A percentile compares a stretch with the other conserved stretches of the same genome.
Conservation (phyloP, 768 basidiomycete genomes). For the Mycena amicta region DNA sequence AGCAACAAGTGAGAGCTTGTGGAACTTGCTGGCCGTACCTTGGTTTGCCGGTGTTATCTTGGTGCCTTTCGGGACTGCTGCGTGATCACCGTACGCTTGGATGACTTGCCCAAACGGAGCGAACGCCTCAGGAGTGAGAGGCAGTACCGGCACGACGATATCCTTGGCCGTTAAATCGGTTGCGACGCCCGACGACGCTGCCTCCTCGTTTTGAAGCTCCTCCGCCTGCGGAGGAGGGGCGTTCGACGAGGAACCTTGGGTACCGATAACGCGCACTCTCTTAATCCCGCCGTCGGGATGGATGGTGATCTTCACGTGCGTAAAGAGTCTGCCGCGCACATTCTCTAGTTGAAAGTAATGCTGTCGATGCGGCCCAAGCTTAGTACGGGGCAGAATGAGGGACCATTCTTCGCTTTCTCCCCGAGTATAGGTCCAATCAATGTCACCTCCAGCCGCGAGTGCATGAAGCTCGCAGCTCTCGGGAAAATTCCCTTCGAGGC, state of each 20-base stretch:
- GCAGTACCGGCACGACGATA: slow-evolving; percentile 51
- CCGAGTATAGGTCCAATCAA: slow-evolving; percentile 40
- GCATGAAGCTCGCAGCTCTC: slow-evolving; percentile 66
- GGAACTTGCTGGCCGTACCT: slow-evolving; percentile 90
- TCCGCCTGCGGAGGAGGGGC: background rate
- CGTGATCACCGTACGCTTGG: slow-evolving; percentile 76
- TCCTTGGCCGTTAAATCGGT: slow-evolving; percentile 6
- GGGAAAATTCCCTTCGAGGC: slow-evolving; percentile 64
- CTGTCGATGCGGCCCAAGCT: slow-evolving; percentile 86
- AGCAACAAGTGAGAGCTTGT: slow-evolving; percentile 78
- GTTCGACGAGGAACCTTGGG: slow-evolving; percentile 28
- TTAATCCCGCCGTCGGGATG: slow-evolving; percentile 96
- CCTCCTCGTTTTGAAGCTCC: background rate
- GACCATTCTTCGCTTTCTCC: slow-evolving; percentile 64
- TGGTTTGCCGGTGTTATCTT: slow-evolving; percentile 84
- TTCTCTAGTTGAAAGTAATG: slow-evolving; percentile 87
- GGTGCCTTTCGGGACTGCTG: slow-evolving; percentile 66
- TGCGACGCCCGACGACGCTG: background rate
- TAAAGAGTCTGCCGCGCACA: slow-evolving; percentile 59
- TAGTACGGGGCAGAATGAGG: slow-evolving; percentile 70
- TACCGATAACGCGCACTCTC: slow-evolving; percentile 82
- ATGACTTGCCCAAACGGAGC: slow-evolving; percentile 88
- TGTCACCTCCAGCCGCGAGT: slow-evolving; percentile 21
- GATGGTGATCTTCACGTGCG: slow-evolving; percentile 87
- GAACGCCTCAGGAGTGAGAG: slow-evolving; percentile 86